Evolutionary conservation across 73 alveolate genomes (phyloP).

Genomic region (Tetrahymena thermophila): DNA sequence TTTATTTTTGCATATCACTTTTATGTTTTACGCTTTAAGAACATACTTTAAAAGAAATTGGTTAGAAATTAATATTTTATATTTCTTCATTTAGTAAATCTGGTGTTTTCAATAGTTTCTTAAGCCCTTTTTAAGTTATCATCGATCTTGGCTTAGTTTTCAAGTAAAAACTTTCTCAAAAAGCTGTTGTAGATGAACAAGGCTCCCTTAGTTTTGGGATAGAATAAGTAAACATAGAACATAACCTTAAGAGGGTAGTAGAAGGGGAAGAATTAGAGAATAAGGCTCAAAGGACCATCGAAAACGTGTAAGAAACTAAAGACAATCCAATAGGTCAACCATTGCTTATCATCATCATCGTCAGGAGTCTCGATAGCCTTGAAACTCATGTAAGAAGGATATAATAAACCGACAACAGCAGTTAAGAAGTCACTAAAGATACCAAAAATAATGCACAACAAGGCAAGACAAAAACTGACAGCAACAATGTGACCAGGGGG

Average conservation of each 20-base stretch:
- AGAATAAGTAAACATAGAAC: slow-evolving; percentile 78
- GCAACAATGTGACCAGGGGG: not conserved
- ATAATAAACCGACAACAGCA: slow-evolving; percentile 69
- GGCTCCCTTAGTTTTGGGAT: slow-evolving; percentile 88
- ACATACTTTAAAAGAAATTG: not conserved
- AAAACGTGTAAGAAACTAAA: slow-evolving; percentile 66
- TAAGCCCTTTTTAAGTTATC: slow-evolving; percentile 9
- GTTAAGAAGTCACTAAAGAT: slow-evolving; percentile 35
- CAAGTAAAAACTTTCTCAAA: slow-evolving; percentile 41
- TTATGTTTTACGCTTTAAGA: too few species aligned
- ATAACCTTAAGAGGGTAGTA: slow-evolving; percentile 73
- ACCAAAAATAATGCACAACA: slow-evolving; percentile 16
- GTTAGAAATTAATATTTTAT: not conserved
- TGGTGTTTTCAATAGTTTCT: not conserved
- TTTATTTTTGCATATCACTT: too few species aligned
- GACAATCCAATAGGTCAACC: slow-evolving; percentile 92
- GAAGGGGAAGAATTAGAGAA: slow-evolving; percentile 73
- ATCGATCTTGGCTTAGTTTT: slow-evolving; percentile 58
- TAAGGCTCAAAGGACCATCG: slow-evolving; percentile 63
- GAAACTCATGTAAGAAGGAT: slow-evolving; percentile 75
- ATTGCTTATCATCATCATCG: slow-evolving; percentile 81
- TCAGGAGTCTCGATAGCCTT: slow-evolving; percentile 64
- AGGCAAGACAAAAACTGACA: not conserved
- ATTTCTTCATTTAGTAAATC: not conserved
- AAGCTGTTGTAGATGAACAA: slow-evolving; percentile 49